Conservation (phyloP, 2,329 filamentous ascomycete species). For the Beauveria medogensis region DNA sequence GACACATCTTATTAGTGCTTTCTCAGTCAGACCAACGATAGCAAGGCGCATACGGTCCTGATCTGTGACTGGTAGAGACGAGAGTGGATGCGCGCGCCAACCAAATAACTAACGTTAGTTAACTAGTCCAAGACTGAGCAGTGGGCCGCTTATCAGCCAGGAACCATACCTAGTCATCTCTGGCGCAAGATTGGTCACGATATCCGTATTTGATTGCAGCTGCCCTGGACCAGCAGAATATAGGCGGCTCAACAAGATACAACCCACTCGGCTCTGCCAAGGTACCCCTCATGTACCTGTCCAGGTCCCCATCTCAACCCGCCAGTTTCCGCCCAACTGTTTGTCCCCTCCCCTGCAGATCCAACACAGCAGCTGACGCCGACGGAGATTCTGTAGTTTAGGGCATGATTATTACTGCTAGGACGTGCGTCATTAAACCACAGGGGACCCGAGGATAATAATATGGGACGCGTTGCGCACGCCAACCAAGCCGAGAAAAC, state of each 20-base stretch:
- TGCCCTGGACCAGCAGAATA: not conserved
- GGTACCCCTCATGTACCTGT: slow-evolving; percentile 4
- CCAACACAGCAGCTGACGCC: slow-evolving; percentile 1
- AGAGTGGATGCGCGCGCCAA: not conserved
- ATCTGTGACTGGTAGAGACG: not conserved
- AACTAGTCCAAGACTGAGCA: not conserved
- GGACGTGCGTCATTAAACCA: slow-evolving; percentile 5
- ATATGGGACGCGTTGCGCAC: slow-evolving; percentile 4
- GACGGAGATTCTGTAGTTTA: not conserved
- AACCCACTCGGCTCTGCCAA: not conserved
- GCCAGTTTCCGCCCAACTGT: slow-evolving; percentile 10
- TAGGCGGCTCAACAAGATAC: slow-evolving; percentile 7
- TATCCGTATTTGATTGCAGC: not conserved
- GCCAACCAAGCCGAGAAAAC: not conserved
- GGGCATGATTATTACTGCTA: not conserved
- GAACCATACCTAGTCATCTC: not conserved
- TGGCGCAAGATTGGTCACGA: not conserved
- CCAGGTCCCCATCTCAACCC: slow-evolving; percentile 5
- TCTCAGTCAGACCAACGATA: not conserved
- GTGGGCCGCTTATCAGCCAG: slow-evolving; percentile 7
- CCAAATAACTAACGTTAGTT: not conserved
- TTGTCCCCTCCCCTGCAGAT: slow-evolving; percentile 11
- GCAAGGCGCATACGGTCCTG: no score
- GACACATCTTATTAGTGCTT: not conserved
- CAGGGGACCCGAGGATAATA: not conserved